Conservation (phyloP, 1,284 basidiomycete species). For the Pseudozyma sp. region DNA sequence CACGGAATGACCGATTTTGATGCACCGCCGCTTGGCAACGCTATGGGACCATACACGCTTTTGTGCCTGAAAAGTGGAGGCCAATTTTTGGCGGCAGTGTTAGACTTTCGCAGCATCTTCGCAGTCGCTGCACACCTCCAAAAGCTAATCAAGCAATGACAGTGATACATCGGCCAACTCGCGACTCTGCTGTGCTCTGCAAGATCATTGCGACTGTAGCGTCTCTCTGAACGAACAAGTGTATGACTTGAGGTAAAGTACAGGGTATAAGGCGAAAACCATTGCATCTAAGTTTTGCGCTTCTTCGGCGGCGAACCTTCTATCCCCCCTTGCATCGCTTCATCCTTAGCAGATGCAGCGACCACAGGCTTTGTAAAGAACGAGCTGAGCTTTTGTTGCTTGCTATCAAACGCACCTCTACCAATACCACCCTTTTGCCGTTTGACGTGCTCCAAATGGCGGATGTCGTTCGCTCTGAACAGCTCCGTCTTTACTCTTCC, state of each 20-base stretch:
- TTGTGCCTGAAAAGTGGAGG: too few species aligned
- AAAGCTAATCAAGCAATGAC: too few species aligned
- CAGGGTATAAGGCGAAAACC: not conserved
- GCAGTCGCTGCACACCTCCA: too few species aligned
- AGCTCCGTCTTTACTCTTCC: conserved; percentile 17
- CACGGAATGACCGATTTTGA: too few species aligned
- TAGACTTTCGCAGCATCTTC: too few species aligned
- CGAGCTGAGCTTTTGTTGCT: conserved; percentile 33
- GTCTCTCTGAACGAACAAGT: too few species aligned
- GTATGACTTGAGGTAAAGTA: not conserved
- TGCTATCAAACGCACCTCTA: conserved; percentile 26
- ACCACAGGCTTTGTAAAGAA: conserved; percentile 19
- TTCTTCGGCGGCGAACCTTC: conserved; percentile 22
- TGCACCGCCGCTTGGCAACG: too few species aligned
- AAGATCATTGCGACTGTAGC: too few species aligned
- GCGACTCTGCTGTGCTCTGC: too few species aligned
- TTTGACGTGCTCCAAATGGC: conserved; percentile 35
- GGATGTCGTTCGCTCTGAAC: conserved; percentile 35
- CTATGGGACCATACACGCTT: too few species aligned
- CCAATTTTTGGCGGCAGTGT: too few species aligned
- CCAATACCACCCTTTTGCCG: conserved; percentile 45
- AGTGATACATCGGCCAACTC: too few species aligned
- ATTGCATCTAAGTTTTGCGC: not conserved
- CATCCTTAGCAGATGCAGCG: not conserved
- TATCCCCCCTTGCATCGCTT: not conserved